Evolutionary conservation across 83 land plant species (phyloP).

Genomic region (Picea abies): DNA sequence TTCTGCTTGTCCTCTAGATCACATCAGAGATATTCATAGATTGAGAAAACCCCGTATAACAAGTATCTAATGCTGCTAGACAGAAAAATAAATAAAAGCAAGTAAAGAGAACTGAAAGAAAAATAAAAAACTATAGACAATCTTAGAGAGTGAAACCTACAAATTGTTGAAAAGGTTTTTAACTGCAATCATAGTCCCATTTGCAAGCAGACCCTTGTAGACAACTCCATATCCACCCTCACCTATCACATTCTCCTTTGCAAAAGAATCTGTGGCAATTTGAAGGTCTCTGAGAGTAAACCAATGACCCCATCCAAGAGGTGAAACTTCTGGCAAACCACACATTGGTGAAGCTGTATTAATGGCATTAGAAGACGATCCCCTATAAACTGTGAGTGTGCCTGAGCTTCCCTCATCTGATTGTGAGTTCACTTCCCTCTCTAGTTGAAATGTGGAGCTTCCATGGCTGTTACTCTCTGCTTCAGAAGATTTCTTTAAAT

Average conservation of each 20-base stretch:
- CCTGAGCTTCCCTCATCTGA: slow-evolving; percentile 57
- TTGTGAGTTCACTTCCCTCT: slow-evolving; percentile 35
- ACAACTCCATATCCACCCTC: slow-evolving; percentile 64
- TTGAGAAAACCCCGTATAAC: no score
- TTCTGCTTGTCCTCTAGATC: slow-evolving; percentile 75
- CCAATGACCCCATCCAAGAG: slow-evolving; percentile 66
- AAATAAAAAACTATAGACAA: no score
- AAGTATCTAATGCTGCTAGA: no score
- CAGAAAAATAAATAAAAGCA: no score
- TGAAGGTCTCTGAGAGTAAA: slow-evolving; percentile 54
- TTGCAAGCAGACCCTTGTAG: slow-evolving; percentile 38
- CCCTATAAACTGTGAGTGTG: slow-evolving; percentile 20
- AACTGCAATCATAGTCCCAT: slow-evolving; percentile 54
- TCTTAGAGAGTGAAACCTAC: slow-evolving; percentile 19
- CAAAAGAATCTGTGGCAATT: slow-evolving; percentile 47
- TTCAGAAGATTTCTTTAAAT: slow-evolving; percentile 27
- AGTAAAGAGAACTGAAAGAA: no score
- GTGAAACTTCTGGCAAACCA: slow-evolving; percentile 49
- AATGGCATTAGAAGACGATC: slow-evolving; percentile 25
- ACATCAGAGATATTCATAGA: no score
- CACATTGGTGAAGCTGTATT: slow-evolving; percentile 34
- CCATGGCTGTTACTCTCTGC: slow-evolving; percentile 42
- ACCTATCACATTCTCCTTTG: slow-evolving; percentile 47
- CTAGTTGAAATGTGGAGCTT: slow-evolving; percentile 41
- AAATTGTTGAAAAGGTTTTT: slow-evolving; percentile 50